A percentile compares a stretch with the other conserved stretches of the same genome.
Conservation (phyloP, 1,284 basidiomycete genomes). For the Boletus sp. region DNA sequence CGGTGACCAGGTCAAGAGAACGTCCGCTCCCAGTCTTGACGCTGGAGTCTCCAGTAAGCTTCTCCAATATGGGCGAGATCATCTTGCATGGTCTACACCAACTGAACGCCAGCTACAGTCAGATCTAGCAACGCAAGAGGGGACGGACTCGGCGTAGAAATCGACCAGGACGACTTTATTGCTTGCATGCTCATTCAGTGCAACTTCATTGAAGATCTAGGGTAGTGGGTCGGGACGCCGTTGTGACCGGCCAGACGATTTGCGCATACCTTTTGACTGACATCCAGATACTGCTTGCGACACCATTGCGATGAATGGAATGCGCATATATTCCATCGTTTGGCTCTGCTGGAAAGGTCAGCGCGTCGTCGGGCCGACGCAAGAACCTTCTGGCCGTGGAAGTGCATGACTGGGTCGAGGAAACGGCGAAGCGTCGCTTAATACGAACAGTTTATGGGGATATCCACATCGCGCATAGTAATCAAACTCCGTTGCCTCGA, state of each 20-base stretch:
- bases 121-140: slow-evolving; percentile 2
- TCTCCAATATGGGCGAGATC: slow-evolving; percentile 62
- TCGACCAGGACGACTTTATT: slow-evolving; percentile 64
- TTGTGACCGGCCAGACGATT: background rate
- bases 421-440: background rate
- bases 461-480: too few species aligned
- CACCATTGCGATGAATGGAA: slow-evolving; percentile 29
- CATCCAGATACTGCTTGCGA: slow-evolving; percentile 35
- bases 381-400: slow-evolving; percentile 11
- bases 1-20: slow-evolving; percentile 62
- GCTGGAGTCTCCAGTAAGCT: slow-evolving; percentile 42
- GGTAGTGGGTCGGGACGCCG: background rate
- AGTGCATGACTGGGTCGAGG: slow-evolving; percentile 13
- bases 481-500: too few species aligned
- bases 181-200: slow-evolving; percentile 34
- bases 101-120: slow-evolving; percentile 35
- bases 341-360: slow-evolving; percentile 3
- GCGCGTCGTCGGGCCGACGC: slow-evolving; percentile 8
- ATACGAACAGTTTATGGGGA: too few species aligned
- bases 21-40: slow-evolving; percentile 50
- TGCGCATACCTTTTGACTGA: slow-evolving; percentile 30
- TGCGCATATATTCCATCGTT: slow-evolving; percentile 4
- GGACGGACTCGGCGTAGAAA: slow-evolving; percentile 69
- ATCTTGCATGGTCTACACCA: slow-evolving; percentile 73
- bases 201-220: slow-evolving; percentile 50